Evolutionary conservation across 371 early-diverging fungal genomes (phyloP), one percentile per base, ranked within the genome.

Genomic region (Circinella umbellata): DNA sequence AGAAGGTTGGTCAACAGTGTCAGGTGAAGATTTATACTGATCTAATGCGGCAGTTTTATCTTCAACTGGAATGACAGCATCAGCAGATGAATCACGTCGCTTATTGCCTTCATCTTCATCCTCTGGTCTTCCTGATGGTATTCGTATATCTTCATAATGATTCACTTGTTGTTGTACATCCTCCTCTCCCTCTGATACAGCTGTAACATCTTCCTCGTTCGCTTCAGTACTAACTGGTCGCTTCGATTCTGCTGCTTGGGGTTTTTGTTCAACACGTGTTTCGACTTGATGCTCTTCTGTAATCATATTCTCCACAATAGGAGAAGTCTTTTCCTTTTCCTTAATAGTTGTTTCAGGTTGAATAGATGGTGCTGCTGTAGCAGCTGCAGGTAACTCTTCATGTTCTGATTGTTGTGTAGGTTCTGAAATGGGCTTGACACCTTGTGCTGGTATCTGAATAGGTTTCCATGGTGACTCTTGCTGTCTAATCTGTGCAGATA

Each of bases 1-100:
- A 6, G 73, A 69, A 14, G 63, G 69, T 53, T 62, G 47, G 4
- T 64, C 69, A 7, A 67, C 20, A 20, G 65, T n/a, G 3, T 54
- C 37, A 15, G 18, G 49, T 3, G 27, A 35, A 18, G 7, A 14
- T 20, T 11, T 35, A 36, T 9, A 36, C 13, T 64, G 49, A 35
- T 35, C 51, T 3, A 49, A 51, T 14, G 47, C 68, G 2, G 47
- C 27, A 7, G 55, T 47, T 35, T 47, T 57, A 11, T 60, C 38
- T 13, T 57, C 57, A 9, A 60, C 36, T 51, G 51, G 51, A 51
- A 49, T 20, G 6, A 18, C 17, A 9, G 8, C 54, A 18, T 63
- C 69, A 5, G 10, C 42, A 18, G 17, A 47, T 53, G 39, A 13
- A 36, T 69, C 55, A n/a, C 18, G 39, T 59, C 20, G 47, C 18